phyloP scores from a whole-genome alignment of 2,329 filamentous ascomycete genomes.

The Trichoderma sp. region DNA sequence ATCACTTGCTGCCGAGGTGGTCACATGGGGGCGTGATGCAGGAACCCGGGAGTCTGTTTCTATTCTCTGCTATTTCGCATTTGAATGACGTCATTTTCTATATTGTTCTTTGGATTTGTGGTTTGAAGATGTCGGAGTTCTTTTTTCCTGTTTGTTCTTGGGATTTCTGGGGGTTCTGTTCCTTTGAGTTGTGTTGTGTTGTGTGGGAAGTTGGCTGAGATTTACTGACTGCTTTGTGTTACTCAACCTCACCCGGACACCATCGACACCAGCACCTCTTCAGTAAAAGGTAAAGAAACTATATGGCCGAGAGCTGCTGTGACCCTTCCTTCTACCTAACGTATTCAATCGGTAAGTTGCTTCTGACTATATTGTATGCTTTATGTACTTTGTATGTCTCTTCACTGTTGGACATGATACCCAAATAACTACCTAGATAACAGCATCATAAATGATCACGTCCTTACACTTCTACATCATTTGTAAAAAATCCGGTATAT shows the following conservation, averaged over 20 bases:
- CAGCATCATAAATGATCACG: background rate
- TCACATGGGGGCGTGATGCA: conserved; percentile 18
- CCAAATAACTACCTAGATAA: too few species aligned
- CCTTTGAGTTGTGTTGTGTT: background rate
- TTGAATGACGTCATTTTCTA: conserved; percentile 20
- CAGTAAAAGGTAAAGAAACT: background rate
- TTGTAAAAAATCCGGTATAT: background rate
- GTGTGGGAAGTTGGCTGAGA: background rate
- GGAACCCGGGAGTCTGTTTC: conserved; percentile 9
- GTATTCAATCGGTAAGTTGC: background rate
- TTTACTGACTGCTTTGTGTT: background rate
- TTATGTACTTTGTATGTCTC: too few species aligned
- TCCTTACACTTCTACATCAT: background rate
- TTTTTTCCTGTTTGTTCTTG: background rate
- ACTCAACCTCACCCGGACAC: background rate
- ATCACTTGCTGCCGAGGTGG: conserved; percentile 9
- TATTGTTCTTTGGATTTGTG: background rate
- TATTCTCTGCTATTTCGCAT: background rate
- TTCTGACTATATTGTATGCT: background rate
- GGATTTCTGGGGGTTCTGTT: background rate
- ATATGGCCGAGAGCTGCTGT: too few species aligned
- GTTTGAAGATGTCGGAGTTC: background rate
- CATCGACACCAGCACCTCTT: background rate
- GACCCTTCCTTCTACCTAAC: background rate
- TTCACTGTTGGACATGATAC: too few species aligned